Conservation (phyloP, 192 early-diverging fungal species). For the Coemansia sp. region DNA sequence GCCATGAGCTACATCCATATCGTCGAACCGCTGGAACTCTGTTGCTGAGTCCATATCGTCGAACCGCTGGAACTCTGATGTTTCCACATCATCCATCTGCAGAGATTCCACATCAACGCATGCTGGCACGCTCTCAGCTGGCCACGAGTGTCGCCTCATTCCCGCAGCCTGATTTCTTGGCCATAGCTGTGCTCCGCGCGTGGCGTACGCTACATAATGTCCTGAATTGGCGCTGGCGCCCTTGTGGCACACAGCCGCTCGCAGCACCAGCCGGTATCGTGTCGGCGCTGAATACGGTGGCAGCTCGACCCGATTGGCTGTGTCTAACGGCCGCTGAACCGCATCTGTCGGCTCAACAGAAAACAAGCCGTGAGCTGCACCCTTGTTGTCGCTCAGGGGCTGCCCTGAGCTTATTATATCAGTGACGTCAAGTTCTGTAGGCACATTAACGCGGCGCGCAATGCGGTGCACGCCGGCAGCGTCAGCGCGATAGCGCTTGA, state of each 20-base stretch:
- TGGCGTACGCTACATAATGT: conserved; percentile 42
- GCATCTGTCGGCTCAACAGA: too few species aligned
- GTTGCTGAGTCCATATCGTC: not conserved
- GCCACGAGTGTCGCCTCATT: conserved; percentile 27
- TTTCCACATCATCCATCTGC: too few species aligned
- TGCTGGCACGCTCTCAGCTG: not conserved
- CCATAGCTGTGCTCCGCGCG: not conserved
- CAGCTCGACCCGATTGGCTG: not conserved
- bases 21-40: conserved; percentile 57
- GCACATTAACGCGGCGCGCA: conserved; percentile 56
- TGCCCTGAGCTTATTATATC: conserved; percentile 16
- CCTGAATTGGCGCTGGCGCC: conserved; percentile 50
- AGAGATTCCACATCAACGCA: not conserved
- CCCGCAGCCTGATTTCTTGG: not conserved
- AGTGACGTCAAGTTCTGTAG: conserved; percentile 40
- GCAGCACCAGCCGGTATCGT: conserved; percentile 57
- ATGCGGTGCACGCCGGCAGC: conserved; percentile 41
- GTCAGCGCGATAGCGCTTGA: conserved; percentile 67
- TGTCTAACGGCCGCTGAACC: not conserved
- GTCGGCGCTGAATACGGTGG: conserved; percentile 35
- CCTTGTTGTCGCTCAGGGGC: conserved; percentile 2
- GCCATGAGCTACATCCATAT: conserved; percentile 52
- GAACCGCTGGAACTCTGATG: too few species aligned
- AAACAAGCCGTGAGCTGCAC: too few species aligned
- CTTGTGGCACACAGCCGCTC: conserved; percentile 60